Evolutionary conservation across 768 basidiomycete genomes (phyloP).

Genomic region (Ramaria sp.): DNA sequence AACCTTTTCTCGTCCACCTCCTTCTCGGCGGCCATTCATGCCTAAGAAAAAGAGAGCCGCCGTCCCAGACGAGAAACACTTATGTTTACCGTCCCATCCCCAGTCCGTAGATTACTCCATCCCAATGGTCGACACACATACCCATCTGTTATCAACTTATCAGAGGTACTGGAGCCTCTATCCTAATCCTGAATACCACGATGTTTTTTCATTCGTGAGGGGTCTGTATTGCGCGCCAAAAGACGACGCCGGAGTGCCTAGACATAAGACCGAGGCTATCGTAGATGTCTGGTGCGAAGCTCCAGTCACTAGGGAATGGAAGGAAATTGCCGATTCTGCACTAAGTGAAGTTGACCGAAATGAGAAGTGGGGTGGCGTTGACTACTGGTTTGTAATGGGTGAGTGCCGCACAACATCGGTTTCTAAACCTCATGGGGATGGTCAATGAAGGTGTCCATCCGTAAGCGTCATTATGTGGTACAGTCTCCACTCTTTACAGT

Average conservation of each 20-base stretch:
- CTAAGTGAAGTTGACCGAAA: slow-evolving; percentile 35
- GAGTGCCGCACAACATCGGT: no score
- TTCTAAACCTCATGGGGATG: slow-evolving; percentile 29
- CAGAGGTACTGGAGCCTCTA: slow-evolving; percentile 52
- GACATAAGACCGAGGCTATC: slow-evolving; percentile 47
- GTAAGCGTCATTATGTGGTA: slow-evolving; percentile 28
- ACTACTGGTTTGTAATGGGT: no score
- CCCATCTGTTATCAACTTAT: slow-evolving; percentile 71
- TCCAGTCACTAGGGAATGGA: slow-evolving; percentile 52
- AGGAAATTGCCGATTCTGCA: slow-evolving; percentile 64
- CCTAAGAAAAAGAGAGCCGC: neutral
- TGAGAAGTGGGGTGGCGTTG: slow-evolving; percentile 52
- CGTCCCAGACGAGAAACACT: neutral
- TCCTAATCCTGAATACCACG: slow-evolving; percentile 38
- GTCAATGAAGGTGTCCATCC: slow-evolving; percentile 59
- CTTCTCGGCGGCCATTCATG: neutral
- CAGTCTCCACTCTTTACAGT: neutral
- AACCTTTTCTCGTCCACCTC: neutral
- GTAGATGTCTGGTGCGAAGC: slow-evolving; percentile 90
- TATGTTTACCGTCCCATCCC: neutral
- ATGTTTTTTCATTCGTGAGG: slow-evolving; percentile 61
- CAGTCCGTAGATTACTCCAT: slow-evolving; percentile 2
- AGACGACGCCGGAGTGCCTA: slow-evolving; percentile 17
- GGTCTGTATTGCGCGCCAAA: slow-evolving; percentile 35
- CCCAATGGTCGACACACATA: slow-evolving; percentile 74